Evolutionary conservation across 2,329 filamentous ascomycete species (phyloP).

Genomic region (Scedosporium apiospermum): DNA sequence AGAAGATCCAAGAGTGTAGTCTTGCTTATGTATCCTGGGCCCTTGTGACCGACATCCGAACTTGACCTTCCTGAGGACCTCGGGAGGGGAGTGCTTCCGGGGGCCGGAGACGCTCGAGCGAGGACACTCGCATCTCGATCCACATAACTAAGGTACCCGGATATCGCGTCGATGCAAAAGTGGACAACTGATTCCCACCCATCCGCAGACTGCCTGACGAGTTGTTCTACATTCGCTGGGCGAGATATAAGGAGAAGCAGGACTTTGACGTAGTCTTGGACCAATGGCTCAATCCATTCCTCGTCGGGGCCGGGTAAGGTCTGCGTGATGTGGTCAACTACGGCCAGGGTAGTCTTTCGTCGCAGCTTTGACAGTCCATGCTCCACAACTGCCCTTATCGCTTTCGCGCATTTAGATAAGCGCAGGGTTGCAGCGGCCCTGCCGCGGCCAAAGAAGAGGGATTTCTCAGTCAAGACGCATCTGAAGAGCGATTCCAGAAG

Average conservation of each 20-base stretch:
- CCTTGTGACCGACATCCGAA: not conserved
- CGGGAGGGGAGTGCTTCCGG: conserved; percentile 17
- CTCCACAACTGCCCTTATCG: conserved; percentile 62
- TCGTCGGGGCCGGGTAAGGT: conserved; percentile 54
- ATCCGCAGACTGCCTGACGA: conserved; percentile 45
- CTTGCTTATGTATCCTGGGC: conserved; percentile 9
- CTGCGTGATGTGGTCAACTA: conserved; percentile 76
- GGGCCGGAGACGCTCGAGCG: conserved; percentile 37
- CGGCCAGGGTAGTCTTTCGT: conserved; percentile 65
- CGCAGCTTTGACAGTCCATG: conserved; percentile 60
- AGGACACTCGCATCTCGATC: conserved; percentile 23
- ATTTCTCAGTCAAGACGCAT: conserved; percentile 58
- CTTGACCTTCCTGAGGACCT: conserved; percentile 1
- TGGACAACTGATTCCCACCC: conserved; percentile 61
- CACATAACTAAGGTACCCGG: conserved; percentile 34
- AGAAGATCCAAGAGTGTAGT: conserved; percentile 40
- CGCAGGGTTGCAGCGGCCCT: conserved; percentile 43
- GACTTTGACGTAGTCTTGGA: conserved; percentile 69
- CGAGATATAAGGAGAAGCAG: conserved; percentile 62
- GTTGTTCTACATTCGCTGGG: conserved; percentile 69
- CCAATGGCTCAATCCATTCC: conserved; percentile 57
- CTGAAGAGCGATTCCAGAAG: conserved; percentile 76
- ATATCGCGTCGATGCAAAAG: conserved; percentile 61
- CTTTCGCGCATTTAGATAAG: conserved; percentile 59
- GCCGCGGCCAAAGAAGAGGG: conserved; percentile 46